Conservation (phyloP, 176 grass and related monocot genomes). For the Hordeum marinum region DNA sequence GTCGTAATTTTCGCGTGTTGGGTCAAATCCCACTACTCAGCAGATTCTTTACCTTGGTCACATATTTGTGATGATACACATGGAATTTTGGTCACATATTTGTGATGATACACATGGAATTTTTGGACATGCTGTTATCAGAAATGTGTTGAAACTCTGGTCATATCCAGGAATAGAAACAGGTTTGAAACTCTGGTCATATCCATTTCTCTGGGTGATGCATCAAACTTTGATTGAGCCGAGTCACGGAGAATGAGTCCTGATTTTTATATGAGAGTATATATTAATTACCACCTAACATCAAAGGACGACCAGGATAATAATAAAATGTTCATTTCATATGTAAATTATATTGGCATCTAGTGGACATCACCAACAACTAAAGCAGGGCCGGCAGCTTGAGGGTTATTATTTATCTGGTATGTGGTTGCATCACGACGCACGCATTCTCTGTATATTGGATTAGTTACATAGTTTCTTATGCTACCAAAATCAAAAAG, state of each 20-base stretch:
- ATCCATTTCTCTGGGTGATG: neutral
- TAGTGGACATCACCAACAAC: constrained; percentile 2
- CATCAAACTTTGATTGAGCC: neutral
- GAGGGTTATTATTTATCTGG: neutral
- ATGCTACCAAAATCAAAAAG: neutral
- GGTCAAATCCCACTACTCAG: neutral
- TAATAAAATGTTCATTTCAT: neutral
- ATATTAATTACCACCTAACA: neutral
- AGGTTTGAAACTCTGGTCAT: neutral
- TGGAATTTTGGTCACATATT: neutral
- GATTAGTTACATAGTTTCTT: neutral
- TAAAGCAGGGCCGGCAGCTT: neutral
- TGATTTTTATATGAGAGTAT: neutral
- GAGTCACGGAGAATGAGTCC: neutral
- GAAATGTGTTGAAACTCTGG: neutral
- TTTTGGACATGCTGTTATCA: neutral
- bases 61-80: neutral
- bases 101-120: neutral
- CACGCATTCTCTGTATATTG: neutral
- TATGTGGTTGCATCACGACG: neutral
- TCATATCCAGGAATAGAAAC: neutral
- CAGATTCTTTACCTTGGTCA: neutral
- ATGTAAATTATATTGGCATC: neutral
- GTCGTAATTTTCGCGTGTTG: neutral
- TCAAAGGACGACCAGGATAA: neutral